Conservation (phyloP, 805 yeast genomes). For the Cyberlindnera nakhonratchasimensis region DNA sequence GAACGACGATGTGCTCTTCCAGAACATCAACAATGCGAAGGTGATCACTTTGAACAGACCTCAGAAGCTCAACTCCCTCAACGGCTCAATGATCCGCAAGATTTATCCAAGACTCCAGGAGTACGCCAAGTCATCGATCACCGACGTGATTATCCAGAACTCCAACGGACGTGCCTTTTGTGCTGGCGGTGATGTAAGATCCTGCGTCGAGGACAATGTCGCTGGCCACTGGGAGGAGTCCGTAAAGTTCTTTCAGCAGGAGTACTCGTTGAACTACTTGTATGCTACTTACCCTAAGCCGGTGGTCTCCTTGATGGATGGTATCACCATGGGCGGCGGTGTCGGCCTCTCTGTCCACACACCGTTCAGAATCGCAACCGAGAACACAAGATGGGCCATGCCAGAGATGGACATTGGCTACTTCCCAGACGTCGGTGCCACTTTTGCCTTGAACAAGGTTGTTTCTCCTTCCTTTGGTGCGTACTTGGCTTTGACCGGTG, state of each 20-base stretch:
- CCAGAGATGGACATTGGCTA: slow-evolving; percentile 97
- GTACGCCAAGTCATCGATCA: slow-evolving; percentile 64
- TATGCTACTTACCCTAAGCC: slow-evolving; percentile 87
- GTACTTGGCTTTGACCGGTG: slow-evolving; percentile 85
- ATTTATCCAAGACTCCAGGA: slow-evolving; percentile 74
- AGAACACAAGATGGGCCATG: slow-evolving; percentile 89
- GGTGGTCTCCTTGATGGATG: slow-evolving; percentile 79
- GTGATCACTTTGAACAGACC: slow-evolving; percentile 77
- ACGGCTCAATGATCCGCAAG: slow-evolving; percentile 66
- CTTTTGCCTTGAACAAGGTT: slow-evolving; percentile 80
- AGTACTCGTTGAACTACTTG: slow-evolving; percentile 76
- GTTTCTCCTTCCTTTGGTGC: slow-evolving; percentile 77
- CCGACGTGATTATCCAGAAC: slow-evolving; percentile 64
- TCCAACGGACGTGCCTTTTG: slow-evolving; percentile 67
- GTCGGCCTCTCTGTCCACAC: slow-evolving; percentile 89
- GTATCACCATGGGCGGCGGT: slow-evolving; percentile 98
- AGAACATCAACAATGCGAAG: slow-evolving; percentile 61
- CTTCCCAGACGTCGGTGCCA: slow-evolving; percentile 93
- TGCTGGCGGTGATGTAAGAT: slow-evolving; percentile 95
- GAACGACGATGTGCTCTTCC: slow-evolving; percentile 58
- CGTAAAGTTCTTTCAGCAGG: slow-evolving; percentile 66
- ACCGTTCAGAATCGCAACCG: slow-evolving; percentile 92
- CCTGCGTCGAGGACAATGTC: slow-evolving; percentile 61
- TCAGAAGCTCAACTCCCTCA: slow-evolving; percentile 79
- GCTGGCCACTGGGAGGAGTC: slow-evolving; percentile 46